These are phyloP conservation scores for Dacryopinax primogenitus DNA, from an alignment of 768 basidiomycete genomes.

Conservation along the genomic window DNA sequence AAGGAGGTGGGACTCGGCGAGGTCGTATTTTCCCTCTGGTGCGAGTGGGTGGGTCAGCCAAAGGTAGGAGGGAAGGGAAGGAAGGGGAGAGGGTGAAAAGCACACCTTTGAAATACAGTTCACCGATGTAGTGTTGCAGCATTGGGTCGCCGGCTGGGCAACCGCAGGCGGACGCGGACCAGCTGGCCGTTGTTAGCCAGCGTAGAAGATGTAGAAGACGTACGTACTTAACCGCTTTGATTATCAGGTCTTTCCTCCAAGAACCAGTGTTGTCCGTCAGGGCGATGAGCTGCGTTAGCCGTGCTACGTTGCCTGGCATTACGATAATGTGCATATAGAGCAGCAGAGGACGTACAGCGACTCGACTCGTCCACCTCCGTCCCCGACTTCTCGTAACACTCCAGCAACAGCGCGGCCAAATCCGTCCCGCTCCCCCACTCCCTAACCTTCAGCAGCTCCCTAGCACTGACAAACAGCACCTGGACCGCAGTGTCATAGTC, in stretches of 20 bases:
- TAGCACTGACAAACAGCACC: slow-evolving; percentile 80
- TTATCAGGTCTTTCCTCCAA: slow-evolving; percentile 86
- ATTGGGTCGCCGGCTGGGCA: slow-evolving; percentile 79
- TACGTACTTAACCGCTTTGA: slow-evolving; percentile 67
- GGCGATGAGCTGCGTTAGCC: slow-evolving; percentile 82
- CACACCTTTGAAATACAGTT: slow-evolving; percentile 71
- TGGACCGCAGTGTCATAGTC: slow-evolving; percentile 82
- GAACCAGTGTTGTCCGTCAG: slow-evolving; percentile 61
- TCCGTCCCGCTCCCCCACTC: slow-evolving; percentile 87
- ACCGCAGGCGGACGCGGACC: slow-evolving; percentile 67
- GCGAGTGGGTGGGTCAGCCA: neutral
- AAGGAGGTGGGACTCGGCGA: slow-evolving; percentile 71
- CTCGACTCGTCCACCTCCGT: slow-evolving; percentile 64
- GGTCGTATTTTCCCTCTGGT: slow-evolving; percentile 59
- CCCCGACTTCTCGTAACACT: slow-evolving; percentile 65
- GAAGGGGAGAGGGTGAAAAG: too few species aligned
- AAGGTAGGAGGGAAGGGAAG: neutral
- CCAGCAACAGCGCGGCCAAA: slow-evolving; percentile 63
- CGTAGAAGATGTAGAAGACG: slow-evolving; percentile 9
- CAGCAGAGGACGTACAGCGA: slow-evolving; percentile 44
- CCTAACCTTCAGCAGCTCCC: slow-evolving; percentile 75
- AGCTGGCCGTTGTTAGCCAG: slow-evolving; percentile 36
- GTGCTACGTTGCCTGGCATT: slow-evolving; percentile 50
- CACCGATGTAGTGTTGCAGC: slow-evolving; percentile 81
- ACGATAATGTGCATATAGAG: neutral